Evolutionary conservation across 2,329 filamentous ascomycete genomes (phyloP).

Genomic region (Fusarium luffae): DNA sequence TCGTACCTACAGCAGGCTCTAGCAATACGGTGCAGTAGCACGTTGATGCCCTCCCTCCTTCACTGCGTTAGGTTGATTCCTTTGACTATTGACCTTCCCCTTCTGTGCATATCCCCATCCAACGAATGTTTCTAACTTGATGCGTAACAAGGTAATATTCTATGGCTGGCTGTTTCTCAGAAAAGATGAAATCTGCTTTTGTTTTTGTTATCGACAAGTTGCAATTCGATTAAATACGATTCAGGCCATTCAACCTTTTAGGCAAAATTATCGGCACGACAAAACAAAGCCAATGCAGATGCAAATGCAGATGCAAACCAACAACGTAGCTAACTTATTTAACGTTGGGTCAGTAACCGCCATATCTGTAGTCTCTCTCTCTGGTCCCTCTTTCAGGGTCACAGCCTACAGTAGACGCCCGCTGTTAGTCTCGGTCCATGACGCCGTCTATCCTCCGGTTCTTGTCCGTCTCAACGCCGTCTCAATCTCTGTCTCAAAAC

Average conservation of each 20-base stretch:
- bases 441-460: conserved; percentile 20
- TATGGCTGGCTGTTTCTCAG: neutral
- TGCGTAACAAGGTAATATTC: neutral
- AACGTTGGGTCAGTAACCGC: neutral
- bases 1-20: neutral
- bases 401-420: conserved; percentile 3
- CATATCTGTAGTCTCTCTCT: neutral
- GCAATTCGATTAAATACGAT: neutral
- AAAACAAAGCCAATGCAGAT: neutral
- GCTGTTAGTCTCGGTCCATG: conserved; percentile 6
- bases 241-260: neutral
- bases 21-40: neutral
- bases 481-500: conserved; percentile 2
- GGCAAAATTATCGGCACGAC: neutral
- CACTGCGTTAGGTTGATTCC: conserved; percentile 14
- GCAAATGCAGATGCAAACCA: neutral
- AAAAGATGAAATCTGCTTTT: neutral
- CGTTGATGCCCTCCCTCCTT: conserved; percentile 10
- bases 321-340: neutral
- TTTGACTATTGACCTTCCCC: conserved; percentile 28
- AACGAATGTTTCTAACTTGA: neutral
- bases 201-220: neutral
- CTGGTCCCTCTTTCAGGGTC: conserved; percentile 11
- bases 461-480: conserved; percentile 21
- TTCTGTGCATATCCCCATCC: conserved; percentile 31